Conservation (phyloP, 768 basidiomycete species). For the Pulveroboletus ravenelii region DNA sequence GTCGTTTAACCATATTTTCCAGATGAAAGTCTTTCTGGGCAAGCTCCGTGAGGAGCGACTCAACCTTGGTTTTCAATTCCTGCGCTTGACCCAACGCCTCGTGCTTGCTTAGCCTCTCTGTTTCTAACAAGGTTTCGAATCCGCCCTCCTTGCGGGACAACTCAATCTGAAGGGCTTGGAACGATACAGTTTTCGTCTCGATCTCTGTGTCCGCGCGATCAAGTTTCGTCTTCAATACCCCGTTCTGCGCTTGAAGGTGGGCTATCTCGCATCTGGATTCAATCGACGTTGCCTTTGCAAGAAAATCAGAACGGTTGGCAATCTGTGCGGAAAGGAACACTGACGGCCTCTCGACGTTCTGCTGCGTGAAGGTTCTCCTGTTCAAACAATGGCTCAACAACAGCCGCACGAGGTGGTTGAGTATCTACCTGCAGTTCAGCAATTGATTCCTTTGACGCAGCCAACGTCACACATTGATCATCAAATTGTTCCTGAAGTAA, state of each 20-base stretch:
- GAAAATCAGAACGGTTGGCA: background rate
- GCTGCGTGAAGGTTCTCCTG: slow-evolving; percentile 24
- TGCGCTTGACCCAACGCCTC: slow-evolving; percentile 17
- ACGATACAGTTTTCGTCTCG: slow-evolving; percentile 7
- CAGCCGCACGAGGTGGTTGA: background rate
- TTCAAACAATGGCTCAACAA: background rate
- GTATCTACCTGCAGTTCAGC: slow-evolving; percentile 46
- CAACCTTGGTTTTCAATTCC: slow-evolving; percentile 16
- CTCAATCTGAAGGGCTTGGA: slow-evolving; percentile 19
- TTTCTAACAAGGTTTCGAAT: slow-evolving; percentile 19
- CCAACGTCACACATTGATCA: slow-evolving; percentile 48
- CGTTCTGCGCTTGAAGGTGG: slow-evolving; percentile 22
- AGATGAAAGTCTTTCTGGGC: slow-evolving; percentile 15
- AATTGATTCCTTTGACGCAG: slow-evolving; percentile 49
- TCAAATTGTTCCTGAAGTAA: slow-evolving; percentile 58
- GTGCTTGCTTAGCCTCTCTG: slow-evolving; percentile 19
- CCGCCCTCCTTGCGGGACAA: slow-evolving; percentile 25
- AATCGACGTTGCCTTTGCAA: slow-evolving; percentile 13
- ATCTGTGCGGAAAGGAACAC: slow-evolving; percentile 1
- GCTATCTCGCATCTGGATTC: slow-evolving; percentile 15
- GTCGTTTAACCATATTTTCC: slow-evolving; percentile 20
- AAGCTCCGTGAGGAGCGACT: slow-evolving; percentile 22
- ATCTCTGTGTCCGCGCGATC: slow-evolving; percentile 9
- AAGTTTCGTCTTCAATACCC: slow-evolving; percentile 10
- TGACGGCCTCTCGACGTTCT: slow-evolving; percentile 16